phyloP scores from a whole-genome alignment of 2,329 filamentous ascomycete species.

The Cytospora paraplurivora region DNA sequence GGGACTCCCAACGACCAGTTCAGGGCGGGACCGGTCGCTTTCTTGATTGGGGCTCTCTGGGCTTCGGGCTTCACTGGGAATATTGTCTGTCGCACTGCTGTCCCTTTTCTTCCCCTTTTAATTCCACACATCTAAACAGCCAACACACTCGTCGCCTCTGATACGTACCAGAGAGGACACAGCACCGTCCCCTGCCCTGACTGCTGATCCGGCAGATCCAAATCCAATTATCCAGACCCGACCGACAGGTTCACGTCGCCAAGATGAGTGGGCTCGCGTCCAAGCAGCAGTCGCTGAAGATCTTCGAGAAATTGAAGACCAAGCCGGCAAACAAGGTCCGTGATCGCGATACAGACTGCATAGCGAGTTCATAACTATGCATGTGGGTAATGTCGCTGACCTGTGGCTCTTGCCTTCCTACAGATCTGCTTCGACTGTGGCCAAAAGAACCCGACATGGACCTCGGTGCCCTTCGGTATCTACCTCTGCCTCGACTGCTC shows the following conservation, averaged over 20 bases:
- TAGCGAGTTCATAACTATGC: neutral
- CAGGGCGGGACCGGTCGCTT: neutral
- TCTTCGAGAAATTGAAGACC: conserved; percentile 95
- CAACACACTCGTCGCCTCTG: conserved; percentile 11
- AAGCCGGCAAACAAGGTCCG: conserved; percentile 91
- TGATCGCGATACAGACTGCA: neutral
- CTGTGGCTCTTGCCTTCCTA: conserved; percentile 10
- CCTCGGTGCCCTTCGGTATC: conserved; percentile 93
- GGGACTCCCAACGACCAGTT: conserved; percentile 7
- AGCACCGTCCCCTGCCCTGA: neutral
- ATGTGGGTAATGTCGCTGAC: conserved; percentile 28
- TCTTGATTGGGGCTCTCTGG: neutral
- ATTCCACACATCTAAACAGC: neutral
- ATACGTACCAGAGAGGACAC: conserved; percentile 4
- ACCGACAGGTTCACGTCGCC: conserved; percentile 32
- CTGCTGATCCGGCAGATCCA: neutral
- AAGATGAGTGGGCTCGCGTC: conserved; percentile 71
- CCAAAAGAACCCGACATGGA: conserved; percentile 98
- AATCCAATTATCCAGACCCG: neutral
- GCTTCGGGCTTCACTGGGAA: conserved; percentile 27
- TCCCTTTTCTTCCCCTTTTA: conserved; percentile 29
- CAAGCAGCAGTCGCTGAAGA: conserved; percentile 93
- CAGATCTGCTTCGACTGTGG: conserved; percentile 98
- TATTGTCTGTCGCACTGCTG: conserved; percentile 28
- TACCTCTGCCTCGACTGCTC: conserved; percentile 98